Base-by-base conservation (phyloP, 1,284 basidiomycete genomes). In the Laetiporus sulphureus region DNA sequence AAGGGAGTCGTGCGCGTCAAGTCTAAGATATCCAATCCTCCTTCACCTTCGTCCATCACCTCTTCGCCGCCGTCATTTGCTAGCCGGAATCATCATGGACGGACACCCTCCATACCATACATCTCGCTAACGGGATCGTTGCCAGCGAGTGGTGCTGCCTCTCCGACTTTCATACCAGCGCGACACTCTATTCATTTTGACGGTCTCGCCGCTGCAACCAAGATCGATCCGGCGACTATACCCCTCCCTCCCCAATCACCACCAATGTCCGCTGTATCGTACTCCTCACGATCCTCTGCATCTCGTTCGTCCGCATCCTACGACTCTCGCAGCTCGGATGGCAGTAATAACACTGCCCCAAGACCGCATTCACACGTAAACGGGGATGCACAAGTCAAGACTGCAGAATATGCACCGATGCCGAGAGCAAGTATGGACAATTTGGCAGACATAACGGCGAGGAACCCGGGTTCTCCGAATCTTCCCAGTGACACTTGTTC, bases 181-280 rank as follows among this genome's bases (percentile, higher is more conserved):
- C 54, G 1, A 52, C 56, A 23, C 43, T 47, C 31, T 57, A 61
- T 29, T 6, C 52, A 54, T 30, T 60, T 63, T 47, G 39, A 53
- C 46, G 27, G 40, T 36, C 41, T 48, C 24, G 51, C 32, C 52
- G 65, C 40, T 5, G 36, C 44, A 18, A 50, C 48, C 20, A 77
- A 67, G 46, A 66, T 74, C n/a, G 77, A 81, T 45, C 72, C 78
- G 1, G 50, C 66, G 5, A 60, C 64, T 1, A 69, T 79, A 42
- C 77, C 77, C 21, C 62, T 79, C 3, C 77, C 80, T 4, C 72
- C 79, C 1, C 69, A 77, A 46, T 87, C 84, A 1, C 84, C 84
- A 8, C 79, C 83, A 0, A 63, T 68, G 25, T 88, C 85, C 15
- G 68, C 77, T 0, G 46, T 87, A 12, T 88, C 84, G 0, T 75